Evolutionary conservation across 768 basidiomycete species (phyloP).

Genomic region (Asterophora lycoperdoides): DNA sequence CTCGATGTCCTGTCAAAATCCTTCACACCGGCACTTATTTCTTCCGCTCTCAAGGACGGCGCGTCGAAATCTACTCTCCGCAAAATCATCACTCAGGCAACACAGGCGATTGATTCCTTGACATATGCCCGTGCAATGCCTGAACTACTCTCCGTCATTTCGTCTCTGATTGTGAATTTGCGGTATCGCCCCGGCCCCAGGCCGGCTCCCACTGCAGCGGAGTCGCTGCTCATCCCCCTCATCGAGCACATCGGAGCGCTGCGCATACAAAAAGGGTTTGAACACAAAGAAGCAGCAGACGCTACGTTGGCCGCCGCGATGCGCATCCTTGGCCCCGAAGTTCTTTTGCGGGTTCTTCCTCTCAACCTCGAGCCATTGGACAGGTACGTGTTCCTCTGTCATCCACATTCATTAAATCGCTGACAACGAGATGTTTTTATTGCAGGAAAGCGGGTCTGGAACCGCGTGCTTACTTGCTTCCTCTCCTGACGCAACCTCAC

Average conservation of each 20-base stretch:
- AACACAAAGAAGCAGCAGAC: conserved; percentile 87
- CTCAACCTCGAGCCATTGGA: conserved; percentile 81
- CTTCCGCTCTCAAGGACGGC: conserved; percentile 44
- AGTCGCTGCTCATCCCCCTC: conserved; percentile 63
- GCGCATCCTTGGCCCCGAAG: conserved; percentile 80
- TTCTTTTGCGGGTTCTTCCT: conserved; percentile 69
- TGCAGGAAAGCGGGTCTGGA: conserved; percentile 67
- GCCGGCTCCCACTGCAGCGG: conserved; percentile 53
- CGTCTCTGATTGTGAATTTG: conserved; percentile 63
- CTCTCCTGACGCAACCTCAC: conserved; percentile 78
- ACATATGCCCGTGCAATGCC: conserved; percentile 72
- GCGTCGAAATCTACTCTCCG: conserved; percentile 52
- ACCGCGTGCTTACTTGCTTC: conserved; percentile 89
- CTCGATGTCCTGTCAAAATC: conserved; percentile 65
- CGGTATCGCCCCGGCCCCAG: conserved; percentile 41
- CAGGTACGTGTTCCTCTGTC: conserved; percentile 45
- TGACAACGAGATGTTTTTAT: conserved; percentile 6
- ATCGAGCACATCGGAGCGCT: conserved; percentile 71
- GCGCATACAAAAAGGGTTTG: conserved; percentile 76
- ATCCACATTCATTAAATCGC: neutral
- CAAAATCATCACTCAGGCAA: conserved; percentile 58
- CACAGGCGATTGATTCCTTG: conserved; percentile 68
- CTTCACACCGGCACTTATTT: conserved; percentile 61
- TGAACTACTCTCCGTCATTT: conserved; percentile 70
- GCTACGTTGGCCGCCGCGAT: conserved; percentile 74